Conservation (phyloP, 192 early-diverging fungal species). For the Dissophora ornata region DNA sequence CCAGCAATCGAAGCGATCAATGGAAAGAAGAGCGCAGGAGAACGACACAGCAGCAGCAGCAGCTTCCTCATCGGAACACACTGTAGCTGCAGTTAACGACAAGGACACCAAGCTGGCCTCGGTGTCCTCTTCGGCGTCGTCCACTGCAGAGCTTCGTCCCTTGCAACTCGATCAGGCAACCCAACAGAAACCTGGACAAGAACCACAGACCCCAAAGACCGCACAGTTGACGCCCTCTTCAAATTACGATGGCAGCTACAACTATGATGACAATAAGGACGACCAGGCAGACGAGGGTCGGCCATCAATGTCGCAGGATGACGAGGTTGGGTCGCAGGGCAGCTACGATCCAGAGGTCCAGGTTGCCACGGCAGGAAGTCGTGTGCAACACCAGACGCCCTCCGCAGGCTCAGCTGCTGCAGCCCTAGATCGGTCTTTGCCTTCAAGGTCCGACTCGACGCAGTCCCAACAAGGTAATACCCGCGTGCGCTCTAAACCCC, state of each 20-base stretch:
- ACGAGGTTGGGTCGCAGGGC: neutral
- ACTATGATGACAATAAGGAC: slow-evolving; percentile 2
- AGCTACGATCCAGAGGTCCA: slow-evolving; percentile 27
- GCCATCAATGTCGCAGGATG: slow-evolving; percentile 7
- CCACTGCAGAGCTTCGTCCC: neutral
- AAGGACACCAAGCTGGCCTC: slow-evolving; percentile 25
- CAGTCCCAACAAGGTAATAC: slow-evolving; percentile 2
- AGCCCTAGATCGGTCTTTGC: slow-evolving; percentile 10
- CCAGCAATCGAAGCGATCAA: slow-evolving; percentile 21
- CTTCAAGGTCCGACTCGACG: slow-evolving; percentile 6
- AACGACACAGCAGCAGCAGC: neutral
- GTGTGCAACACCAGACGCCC: slow-evolving; percentile 4
- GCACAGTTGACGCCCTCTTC: slow-evolving; percentile 17
- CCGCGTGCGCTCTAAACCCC: neutral
- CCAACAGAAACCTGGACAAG: slow-evolving; percentile 2
- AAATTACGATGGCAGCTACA: neutral
- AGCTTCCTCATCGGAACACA: neutral
- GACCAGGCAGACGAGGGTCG: neutral
- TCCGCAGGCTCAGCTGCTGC: slow-evolving; percentile 4
- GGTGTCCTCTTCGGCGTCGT: slow-evolving; percentile 1
- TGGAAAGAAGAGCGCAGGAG: slow-evolving; percentile 26
- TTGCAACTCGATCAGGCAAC: neutral
- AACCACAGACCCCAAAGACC: slow-evolving; percentile 1
- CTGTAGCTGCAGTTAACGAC: neutral
- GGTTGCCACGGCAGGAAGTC: slow-evolving; percentile 13